phyloP scores from a whole-genome alignment of 1,139 yeast genomes.

The Hansenula sp. region DNA sequence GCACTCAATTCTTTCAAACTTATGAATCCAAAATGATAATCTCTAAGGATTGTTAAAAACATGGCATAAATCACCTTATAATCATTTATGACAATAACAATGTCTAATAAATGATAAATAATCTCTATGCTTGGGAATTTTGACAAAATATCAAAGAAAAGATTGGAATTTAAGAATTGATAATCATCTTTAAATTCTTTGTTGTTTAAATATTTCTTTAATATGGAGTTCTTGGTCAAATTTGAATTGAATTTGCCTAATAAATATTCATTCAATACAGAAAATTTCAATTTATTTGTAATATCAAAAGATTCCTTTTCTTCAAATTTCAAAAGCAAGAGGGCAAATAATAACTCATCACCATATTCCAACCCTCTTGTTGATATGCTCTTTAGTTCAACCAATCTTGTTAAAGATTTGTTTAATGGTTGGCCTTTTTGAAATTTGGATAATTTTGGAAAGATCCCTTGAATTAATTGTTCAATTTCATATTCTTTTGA shows the following conservation, averaged over 20 bases:
- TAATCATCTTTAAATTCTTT: constrained; percentile 28
- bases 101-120: constrained; percentile 20
- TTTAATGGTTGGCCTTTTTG: neutral
- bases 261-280: constrained; percentile 24
- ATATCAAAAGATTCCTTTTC: constrained; percentile 20
- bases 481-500: constrained; percentile 23
- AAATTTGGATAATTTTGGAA: constrained; percentile 1
- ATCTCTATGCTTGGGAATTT: constrained; percentile 10
- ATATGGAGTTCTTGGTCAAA: constrained; percentile 19
- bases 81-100: constrained; percentile 23
- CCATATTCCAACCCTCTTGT: constrained; percentile 18
- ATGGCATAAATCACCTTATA: constrained; percentile 35
- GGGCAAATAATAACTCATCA: constrained; percentile 21
- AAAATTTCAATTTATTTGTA: constrained; percentile 24
- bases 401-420: constrained; percentile 5
- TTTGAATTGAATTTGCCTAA: constrained; percentile 25
- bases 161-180: constrained; percentile 23
- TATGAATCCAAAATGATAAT: constrained; percentile 48
- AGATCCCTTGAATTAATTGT: constrained; percentile 19
- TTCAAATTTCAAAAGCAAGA: constrained; percentile 20
- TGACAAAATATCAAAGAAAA: constrained; percentile 12
- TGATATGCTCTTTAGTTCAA: constrained; percentile 21
- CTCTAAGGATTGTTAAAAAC: constrained; percentile 33
- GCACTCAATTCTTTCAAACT: constrained; percentile 29
- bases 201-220: constrained; percentile 19